Conservation (phyloP, 2,329 filamentous ascomycete species). For the Penicillium sp. region DNA sequence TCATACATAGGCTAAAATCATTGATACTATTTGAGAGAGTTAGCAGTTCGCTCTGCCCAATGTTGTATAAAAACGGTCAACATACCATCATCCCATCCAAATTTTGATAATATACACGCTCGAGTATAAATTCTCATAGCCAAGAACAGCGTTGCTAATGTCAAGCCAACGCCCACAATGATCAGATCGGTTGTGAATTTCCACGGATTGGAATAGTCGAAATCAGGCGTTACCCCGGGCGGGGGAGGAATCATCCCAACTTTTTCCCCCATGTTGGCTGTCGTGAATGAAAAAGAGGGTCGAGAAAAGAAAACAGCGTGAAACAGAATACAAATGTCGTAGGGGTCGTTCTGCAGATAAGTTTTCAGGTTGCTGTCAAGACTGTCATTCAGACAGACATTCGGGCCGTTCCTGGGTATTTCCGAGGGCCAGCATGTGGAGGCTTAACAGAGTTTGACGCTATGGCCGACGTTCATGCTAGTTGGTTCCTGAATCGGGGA, state of each 20-base stretch:
- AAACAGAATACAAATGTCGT: neutral
- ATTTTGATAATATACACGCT: slow-evolving; percentile 14
- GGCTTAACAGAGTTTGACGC: neutral
- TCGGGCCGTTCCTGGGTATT: neutral
- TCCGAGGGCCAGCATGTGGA: neutral
- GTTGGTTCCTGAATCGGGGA: neutral
- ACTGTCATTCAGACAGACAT: slow-evolving; percentile 1
- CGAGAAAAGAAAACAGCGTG: neutral
- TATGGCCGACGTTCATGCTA: neutral
- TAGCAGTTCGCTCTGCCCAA: neutral
- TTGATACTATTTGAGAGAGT: slow-evolving; percentile 20
- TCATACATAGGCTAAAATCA: slow-evolving; percentile 27
- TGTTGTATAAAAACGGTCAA: neutral
- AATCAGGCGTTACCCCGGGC: slow-evolving; percentile 14
- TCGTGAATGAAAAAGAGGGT: neutral
- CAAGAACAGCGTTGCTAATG: slow-evolving; percentile 10
- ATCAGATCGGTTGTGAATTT: slow-evolving; percentile 9
- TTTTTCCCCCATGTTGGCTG: slow-evolving; percentile 4
- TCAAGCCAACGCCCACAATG: slow-evolving; percentile 14
- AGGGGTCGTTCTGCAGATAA: neutral
- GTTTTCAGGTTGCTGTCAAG: slow-evolving; percentile 10
- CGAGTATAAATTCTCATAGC: slow-evolving; percentile 23
- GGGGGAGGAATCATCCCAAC: slow-evolving; percentile 14
- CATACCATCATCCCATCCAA: slow-evolving; percentile 30
- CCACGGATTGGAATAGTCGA: slow-evolving; percentile 20